A percentile compares a stretch with the other conserved stretches of the same genome.
These are phyloP conservation scores for Clitopilus passeckerianus DNA, from an alignment of 768 basidiomycete genomes.

Conservation along the genomic window DNA sequence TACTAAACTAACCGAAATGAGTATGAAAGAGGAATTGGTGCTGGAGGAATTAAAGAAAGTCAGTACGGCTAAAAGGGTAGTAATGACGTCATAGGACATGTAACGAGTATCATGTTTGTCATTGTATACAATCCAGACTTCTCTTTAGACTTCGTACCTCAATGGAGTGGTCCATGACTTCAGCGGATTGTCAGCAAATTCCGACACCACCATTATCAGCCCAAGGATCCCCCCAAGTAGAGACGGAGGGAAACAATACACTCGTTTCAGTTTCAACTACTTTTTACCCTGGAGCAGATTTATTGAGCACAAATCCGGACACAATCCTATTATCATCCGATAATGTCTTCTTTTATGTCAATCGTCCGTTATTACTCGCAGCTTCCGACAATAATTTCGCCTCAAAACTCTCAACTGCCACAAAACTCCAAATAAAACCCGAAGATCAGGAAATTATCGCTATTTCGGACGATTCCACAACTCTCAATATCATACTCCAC, in stretches of 20 bases:
- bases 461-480: slow-evolving; percentile 52
- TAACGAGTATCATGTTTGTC: slow-evolving; percentile 2
- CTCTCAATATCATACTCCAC: slow-evolving; percentile 73
- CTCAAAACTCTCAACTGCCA: slow-evolving; percentile 43
- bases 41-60: slow-evolving; percentile 83
- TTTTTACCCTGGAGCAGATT: slow-evolving; percentile 68
- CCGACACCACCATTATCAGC: slow-evolving; percentile 58
- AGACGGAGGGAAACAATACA: slow-evolving; percentile 32
- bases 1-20: slow-evolving; percentile 71
- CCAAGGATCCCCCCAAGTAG: slow-evolving; percentile 6
- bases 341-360: slow-evolving; percentile 81
- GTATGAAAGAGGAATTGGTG: slow-evolving; percentile 73
- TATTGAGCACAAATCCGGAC: slow-evolving; percentile 43
- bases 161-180: slow-evolving; percentile 1
- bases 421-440: slow-evolving; percentile 20
- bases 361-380: slow-evolving; percentile 49
- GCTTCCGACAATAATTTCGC: slow-evolving; percentile 65
- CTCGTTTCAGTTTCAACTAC: slow-evolving; percentile 79
- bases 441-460: slow-evolving; percentile 53
- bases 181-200: slow-evolving; percentile 28
- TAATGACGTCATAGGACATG: slow-evolving; percentile 23
- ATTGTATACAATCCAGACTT: slow-evolving; percentile 7
- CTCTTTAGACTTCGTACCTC: slow-evolving; percentile 5
- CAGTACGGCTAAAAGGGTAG: slow-evolving; percentile 89
- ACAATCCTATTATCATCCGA: slow-evolving; percentile 66